phyloP scores from a whole-genome alignment of 768 basidiomycete species.

The Dacryopinax spathularia region DNA sequence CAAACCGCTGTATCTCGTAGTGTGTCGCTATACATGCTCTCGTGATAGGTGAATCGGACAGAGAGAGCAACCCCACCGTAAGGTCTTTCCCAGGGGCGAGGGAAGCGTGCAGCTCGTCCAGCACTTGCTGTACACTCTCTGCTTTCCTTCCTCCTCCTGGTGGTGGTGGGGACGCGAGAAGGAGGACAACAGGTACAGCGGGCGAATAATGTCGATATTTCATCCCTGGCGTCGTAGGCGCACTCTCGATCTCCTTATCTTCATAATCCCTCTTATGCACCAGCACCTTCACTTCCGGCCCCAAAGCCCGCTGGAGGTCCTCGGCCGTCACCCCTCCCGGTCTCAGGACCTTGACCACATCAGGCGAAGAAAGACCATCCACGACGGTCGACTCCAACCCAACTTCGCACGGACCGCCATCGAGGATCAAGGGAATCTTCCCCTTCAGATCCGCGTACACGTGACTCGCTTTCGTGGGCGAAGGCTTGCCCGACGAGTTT shows the following conservation, averaged over 20 bases:
- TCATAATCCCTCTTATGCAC: conserved; percentile 68
- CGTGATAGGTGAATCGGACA: conserved; percentile 39
- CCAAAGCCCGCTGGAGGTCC: conserved; percentile 52
- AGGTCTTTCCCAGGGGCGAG: conserved; percentile 2
- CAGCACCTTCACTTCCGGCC: conserved; percentile 39
- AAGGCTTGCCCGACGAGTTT: conserved; percentile 86
- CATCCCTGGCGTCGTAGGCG: conserved; percentile 95
- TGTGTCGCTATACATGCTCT: conserved; percentile 18
- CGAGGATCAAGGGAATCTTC: conserved; percentile 64
- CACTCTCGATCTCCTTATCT: conserved; percentile 52
- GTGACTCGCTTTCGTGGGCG: conserved; percentile 79
- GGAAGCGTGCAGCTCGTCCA: not conserved
- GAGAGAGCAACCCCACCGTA: conserved; percentile 56
- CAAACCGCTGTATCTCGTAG: conserved; percentile 11
- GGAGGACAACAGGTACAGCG: conserved; percentile 64
- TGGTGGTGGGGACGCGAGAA: conserved; percentile 39
- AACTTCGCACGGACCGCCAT: conserved; percentile 81
- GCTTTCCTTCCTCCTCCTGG: conserved; percentile 1
- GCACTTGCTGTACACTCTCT: conserved; percentile 1
- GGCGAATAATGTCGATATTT: conserved; percentile 98
- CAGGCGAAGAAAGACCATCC: conserved; percentile 60
- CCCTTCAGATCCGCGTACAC: conserved; percentile 65
- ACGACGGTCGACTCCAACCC: conserved; percentile 94
- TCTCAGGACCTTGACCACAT: conserved; percentile 64
- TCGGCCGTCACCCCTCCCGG: conserved; percentile 91